phyloP scores from a whole-genome alignment of 495 filamentous ascomycete genomes.

The Daldinia caldariorum region DNA sequence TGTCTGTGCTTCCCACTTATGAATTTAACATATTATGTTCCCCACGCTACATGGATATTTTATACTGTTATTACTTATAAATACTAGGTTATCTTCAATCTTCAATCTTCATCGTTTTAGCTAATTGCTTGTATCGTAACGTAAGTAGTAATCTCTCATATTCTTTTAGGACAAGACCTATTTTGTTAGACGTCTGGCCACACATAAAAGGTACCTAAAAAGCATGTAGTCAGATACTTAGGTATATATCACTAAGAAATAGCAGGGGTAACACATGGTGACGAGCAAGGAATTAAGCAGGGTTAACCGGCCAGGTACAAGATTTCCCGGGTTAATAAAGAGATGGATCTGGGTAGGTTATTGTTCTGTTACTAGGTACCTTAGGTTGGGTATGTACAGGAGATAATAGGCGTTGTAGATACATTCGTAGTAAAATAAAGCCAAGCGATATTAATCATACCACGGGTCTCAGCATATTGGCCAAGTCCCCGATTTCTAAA shows the following conservation, averaged over 20 bases:
- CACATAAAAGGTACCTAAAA: constrained; percentile 21
- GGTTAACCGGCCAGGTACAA: constrained; percentile 15
- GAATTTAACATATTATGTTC: neutral
- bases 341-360: constrained; percentile 9
- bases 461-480: neutral
- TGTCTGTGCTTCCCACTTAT: neutral
- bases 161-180: too few relatives aligned
- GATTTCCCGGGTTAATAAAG: constrained; percentile 10
- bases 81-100: too few relatives aligned
- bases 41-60: neutral
- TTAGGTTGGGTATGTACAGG: too few relatives aligned
- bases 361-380: neutral
- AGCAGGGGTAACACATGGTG: constrained; percentile 51
- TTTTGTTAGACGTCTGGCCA: constrained; percentile 4
- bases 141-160: too few relatives aligned
- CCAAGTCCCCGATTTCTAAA: neutral
- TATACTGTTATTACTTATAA: too few relatives aligned
- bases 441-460: neutral
- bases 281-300: constrained; percentile 39
- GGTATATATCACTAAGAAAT: constrained; percentile 40
- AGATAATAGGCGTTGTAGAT: constrained; percentile 9
- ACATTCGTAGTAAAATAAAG: neutral
- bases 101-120: too few relatives aligned
- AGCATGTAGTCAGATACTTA: constrained; percentile 1
- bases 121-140: too few relatives aligned